Evolutionary conservation across 345 rosid genomes (phyloP), one percentile per base, ranked within the genome.

Genomic region (Litchi chinensis): DNA sequence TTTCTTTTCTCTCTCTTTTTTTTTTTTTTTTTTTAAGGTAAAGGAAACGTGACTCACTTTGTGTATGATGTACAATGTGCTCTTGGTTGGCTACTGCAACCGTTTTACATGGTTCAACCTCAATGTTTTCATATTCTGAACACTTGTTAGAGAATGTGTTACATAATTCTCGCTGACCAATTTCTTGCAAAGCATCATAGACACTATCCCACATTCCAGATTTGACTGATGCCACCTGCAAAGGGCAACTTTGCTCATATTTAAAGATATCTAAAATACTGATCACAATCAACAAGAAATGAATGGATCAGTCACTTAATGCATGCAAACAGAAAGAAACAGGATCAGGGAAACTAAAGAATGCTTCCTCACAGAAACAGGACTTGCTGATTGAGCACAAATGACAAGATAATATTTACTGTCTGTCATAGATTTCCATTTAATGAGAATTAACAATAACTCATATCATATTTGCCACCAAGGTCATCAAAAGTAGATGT

Each of bases 161-260:
- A 74, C 76, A 73, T 64, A 77, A 73, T 74, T 87, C 92, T 73
- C 78, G 69, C 68, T 78, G 88, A 73, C 73, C 83, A 18, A 79
- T 59, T 10, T 65, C 86, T 83, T 90, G 92, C 48, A 91, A 81
- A 83, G 89, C 78, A 85, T 92, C 96, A 85, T 95, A 92, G 65
- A 90, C 86, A 74, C 93, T 95, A 87, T 95, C 97, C 90, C 94
- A 93, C 89, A 88, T 86, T 74, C 96, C 97, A 73, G 64, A 81
- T 89, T 85, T 92, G 72, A 95, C 89, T 73, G 99, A 91, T 72
- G 83, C 76, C 76, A 95, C 95, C 99, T 95, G 85, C 62, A 85
- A 83, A 71, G 80, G 54, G 50, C 22, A 76, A 26, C 54, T 32
- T 70, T 54, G 18, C 50, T 32, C 71, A 54, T 32, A 77, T 79